Evolutionary conservation across 2,329 filamentous ascomycete species (phyloP).

Genomic region (Cytospora mali): DNA sequence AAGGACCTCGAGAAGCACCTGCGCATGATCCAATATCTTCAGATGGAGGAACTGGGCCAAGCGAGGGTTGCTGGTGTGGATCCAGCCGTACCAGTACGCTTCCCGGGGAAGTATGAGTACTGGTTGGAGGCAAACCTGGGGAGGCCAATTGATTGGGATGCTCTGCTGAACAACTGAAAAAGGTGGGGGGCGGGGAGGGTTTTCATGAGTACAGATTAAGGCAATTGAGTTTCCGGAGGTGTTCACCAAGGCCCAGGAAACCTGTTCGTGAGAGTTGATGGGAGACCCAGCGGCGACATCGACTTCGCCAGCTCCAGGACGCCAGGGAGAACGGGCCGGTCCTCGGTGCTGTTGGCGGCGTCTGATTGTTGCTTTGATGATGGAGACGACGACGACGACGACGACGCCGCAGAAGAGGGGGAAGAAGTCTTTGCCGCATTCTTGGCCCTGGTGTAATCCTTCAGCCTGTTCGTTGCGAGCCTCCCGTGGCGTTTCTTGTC

Average conservation of each 20-base stretch:
- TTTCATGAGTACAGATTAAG: too few species aligned
- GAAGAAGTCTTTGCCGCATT: constrained; percentile 30
- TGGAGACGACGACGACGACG: neutral
- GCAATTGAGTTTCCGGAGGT: neutral
- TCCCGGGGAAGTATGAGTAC: constrained; percentile 26
- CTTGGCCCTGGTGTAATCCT: constrained; percentile 47
- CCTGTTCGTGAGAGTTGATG: constrained; percentile 16
- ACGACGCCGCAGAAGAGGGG: neutral
- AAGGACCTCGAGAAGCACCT: constrained; percentile 20
- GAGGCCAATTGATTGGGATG: constrained; percentile 21
- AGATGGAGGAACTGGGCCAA: constrained; percentile 23
- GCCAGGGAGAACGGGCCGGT: constrained; percentile 17
- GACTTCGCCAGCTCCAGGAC: constrained; percentile 25
- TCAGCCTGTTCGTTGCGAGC: constrained; percentile 45
- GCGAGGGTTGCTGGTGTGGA: constrained; percentile 16
- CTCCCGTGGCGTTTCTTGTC: constrained; percentile 47
- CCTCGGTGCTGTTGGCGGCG: neutral
- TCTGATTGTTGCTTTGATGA: neutral
- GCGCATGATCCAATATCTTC: constrained; percentile 3
- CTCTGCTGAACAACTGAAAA: constrained; percentile 20
- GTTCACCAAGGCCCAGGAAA: constrained; percentile 19
- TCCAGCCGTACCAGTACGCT: constrained; percentile 21
- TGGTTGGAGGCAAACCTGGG: constrained; percentile 24
- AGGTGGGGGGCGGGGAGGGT: too few species aligned
- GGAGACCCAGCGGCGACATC: constrained; percentile 26